Conservation (phyloP, 2,329 filamentous ascomycete genomes). For the Stagonosporopsis vannaccii region DNA sequence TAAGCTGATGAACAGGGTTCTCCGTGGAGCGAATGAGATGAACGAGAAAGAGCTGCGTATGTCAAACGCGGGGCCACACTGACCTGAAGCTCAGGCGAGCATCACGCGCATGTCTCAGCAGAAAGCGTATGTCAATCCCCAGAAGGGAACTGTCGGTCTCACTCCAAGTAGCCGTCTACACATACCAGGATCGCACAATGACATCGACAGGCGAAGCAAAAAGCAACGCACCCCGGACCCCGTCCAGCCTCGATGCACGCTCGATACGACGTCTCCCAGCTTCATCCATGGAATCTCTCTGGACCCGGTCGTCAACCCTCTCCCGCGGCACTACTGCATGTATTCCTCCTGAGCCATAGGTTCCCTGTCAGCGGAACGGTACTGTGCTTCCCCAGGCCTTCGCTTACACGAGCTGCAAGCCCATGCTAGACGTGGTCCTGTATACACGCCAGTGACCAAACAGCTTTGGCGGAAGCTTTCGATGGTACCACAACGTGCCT, state of each 20-base stretch:
- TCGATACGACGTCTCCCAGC: constrained; percentile 10
- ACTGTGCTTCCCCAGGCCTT: constrained; percentile 10
- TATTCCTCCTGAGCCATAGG: constrained; percentile 1
- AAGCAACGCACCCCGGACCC: constrained; percentile 13
- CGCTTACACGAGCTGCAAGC: constrained; percentile 18
- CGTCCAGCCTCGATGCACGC: constrained; percentile 6
- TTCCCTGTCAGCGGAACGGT: constrained; percentile 14
- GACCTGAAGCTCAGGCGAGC: neutral
- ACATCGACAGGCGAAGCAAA: constrained; percentile 1
- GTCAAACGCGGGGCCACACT: neutral
- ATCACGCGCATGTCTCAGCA: neutral
- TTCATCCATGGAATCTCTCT: constrained; percentile 4
- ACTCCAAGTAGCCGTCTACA: constrained; percentile 10
- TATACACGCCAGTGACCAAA: constrained; percentile 14
- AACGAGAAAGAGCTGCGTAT: neutral
- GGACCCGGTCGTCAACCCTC: neutral
- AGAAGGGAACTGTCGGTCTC: constrained; percentile 11
- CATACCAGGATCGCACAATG: neutral
- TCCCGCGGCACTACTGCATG: constrained; percentile 12
- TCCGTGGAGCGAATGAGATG: neutral
- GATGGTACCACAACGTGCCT: constrained; percentile 11
- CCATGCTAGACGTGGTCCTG: constrained; percentile 12
- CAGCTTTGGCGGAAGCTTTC: constrained; percentile 1
- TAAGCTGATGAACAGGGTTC: neutral
- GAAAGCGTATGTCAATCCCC: neutral